Conservation (phyloP, 805 yeast species). For the Scheffersomyces lignosus region DNA sequence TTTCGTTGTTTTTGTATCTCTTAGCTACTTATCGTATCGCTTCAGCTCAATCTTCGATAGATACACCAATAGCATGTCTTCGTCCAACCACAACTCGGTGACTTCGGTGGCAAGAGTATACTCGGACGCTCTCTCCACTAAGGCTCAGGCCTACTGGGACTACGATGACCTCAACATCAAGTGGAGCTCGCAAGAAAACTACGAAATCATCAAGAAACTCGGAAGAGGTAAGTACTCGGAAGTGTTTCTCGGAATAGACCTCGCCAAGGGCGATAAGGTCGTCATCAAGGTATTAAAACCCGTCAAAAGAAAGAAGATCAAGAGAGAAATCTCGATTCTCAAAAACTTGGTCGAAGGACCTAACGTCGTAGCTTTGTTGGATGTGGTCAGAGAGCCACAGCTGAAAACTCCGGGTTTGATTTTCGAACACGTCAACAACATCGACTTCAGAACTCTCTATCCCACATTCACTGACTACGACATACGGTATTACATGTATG, state of each 20-base stretch:
- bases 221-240: constrained; percentile 95
- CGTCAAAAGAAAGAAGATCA: constrained; percentile 88
- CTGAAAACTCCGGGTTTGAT: constrained; percentile 86
- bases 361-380: constrained; percentile 70
- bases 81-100: too few species aligned
- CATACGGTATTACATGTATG: constrained; percentile 80
- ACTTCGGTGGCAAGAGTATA: constrained; percentile 74
- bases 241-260: constrained; percentile 82
- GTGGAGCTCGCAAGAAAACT: constrained; percentile 85
- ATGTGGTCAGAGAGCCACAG: constrained; percentile 84
- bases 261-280: constrained; percentile 59
- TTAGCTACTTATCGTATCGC: neutral
- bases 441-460: constrained; percentile 83
- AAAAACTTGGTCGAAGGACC: constrained; percentile 85
- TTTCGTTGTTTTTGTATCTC: neutral
- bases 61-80: too few species aligned
- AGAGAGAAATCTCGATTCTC: constrained; percentile 84
- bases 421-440: constrained; percentile 80
- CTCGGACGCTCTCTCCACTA: constrained; percentile 71
- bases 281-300: constrained; percentile 93
- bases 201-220: constrained; percentile 79
- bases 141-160: constrained; percentile 87
- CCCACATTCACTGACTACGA: constrained; percentile 76
- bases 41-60: too few species aligned
- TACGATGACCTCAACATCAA: constrained; percentile 63